Conservation (phyloP, 192 early-diverging fungal genomes). For the Radiomyces spectabilis region DNA sequence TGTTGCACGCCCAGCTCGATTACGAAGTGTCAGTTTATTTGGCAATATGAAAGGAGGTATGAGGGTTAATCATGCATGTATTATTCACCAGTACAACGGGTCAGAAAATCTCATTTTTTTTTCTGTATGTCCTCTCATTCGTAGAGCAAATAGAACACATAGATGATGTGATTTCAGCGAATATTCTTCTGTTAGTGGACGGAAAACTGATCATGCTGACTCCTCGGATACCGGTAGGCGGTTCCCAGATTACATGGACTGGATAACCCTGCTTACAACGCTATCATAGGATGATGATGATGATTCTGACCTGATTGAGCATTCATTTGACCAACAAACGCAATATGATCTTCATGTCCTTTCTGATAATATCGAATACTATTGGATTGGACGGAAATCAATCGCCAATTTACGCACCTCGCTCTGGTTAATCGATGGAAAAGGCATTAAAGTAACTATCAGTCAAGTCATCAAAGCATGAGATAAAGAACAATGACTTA, state of each 20-base stretch:
- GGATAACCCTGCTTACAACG: too few species aligned
- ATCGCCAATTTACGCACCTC: slow-evolving; percentile 50
- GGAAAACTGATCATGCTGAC: slow-evolving; percentile 61
- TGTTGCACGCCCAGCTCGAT: slow-evolving; percentile 32
- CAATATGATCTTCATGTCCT: slow-evolving; percentile 43
- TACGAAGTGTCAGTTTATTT: slow-evolving; percentile 47
- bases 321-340: not conserved
- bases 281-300: slow-evolving; percentile 20
- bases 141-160: slow-evolving; percentile 24
- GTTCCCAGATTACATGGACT: too few species aligned
- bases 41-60: slow-evolving; percentile 22
- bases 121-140: not conserved
- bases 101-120: not conserved
- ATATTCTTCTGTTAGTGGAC: slow-evolving; percentile 57
- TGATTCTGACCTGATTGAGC: slow-evolving; percentile 8
- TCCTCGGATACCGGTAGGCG: slow-evolving; percentile 41
- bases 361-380: slow-evolving; percentile 60
- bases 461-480: too few species aligned
- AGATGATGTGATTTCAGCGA: slow-evolving; percentile 39
- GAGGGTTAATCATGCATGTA: not conserved
- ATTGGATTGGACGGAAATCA: slow-evolving; percentile 58
- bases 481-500: too few species aligned
- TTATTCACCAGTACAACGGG: too few species aligned
- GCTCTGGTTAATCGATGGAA: slow-evolving; percentile 65
- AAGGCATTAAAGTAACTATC: slow-evolving; percentile 49